Conservation (phyloP, 1,139 yeast species). For the Candida sp. region DNA sequence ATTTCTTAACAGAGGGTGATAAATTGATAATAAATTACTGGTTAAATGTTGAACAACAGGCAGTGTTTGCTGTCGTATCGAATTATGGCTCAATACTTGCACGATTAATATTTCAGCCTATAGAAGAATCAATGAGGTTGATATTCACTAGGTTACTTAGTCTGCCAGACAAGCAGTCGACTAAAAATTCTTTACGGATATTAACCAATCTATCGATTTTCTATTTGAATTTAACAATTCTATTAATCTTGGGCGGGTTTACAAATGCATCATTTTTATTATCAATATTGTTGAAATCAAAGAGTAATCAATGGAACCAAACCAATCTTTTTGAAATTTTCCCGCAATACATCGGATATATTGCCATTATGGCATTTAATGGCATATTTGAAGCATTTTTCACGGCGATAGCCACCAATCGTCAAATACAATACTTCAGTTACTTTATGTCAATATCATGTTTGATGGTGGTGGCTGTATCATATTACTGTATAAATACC, state of each 20-base stretch:
- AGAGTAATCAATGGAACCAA: constrained; percentile 47
- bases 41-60: constrained; percentile 78
- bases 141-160: constrained; percentile 60
- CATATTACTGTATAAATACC: constrained; percentile 43
- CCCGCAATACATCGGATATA: constrained; percentile 67
- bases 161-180: constrained; percentile 12
- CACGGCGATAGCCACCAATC: constrained; percentile 73
- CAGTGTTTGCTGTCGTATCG: constrained; percentile 78
- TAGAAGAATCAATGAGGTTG: constrained; percentile 82
- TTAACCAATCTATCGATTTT: constrained; percentile 28
- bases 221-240: constrained; percentile 43
- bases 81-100: constrained; percentile 93
- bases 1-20: constrained; percentile 89
- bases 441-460: constrained; percentile 60
- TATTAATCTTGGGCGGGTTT: constrained; percentile 39
- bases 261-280: constrained; percentile 36
- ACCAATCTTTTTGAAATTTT: constrained; percentile 57
- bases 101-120: constrained; percentile 77
- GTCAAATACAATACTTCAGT: constrained; percentile 60
- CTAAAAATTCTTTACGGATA: constrained; percentile 14
- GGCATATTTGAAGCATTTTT: constrained; percentile 90
- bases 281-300: constrained; percentile 26
- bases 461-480: constrained; percentile 41
- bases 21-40: constrained; percentile 67
- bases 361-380: constrained; percentile 85